Percentiles rank a stretch among this genome's conserved stretches.
phyloP scores from a whole-genome alignment of 2,329 filamentous ascomycete genomes.

The Xylaria sp. region DNA sequence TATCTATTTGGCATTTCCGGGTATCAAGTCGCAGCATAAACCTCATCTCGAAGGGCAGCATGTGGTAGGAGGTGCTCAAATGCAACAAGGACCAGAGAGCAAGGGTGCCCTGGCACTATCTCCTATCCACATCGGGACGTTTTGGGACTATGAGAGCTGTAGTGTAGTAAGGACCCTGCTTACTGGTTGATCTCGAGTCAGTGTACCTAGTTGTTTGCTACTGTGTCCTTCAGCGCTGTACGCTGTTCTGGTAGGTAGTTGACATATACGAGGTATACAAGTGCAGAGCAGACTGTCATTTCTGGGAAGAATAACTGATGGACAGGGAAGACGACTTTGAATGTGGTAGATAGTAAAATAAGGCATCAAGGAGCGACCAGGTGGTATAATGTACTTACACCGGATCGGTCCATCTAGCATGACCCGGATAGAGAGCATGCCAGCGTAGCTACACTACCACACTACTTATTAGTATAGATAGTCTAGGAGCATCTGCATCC shows the following conservation, averaged over 20 bases:
- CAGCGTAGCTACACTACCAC: not conserved
- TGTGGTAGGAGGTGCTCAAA: conserved; percentile 31
- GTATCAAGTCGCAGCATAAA: conserved; percentile 27
- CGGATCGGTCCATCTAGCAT: conserved; percentile 18
- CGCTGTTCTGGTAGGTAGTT: not conserved
- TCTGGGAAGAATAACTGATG: not conserved
- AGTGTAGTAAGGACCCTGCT: conserved; percentile 36
- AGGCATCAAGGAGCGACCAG: too few relatives aligned
- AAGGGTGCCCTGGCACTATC: conserved; percentile 32
- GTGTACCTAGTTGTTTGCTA: conserved; percentile 14
- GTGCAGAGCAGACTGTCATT: not conserved
- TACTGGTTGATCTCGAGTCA: conserved; percentile 28
- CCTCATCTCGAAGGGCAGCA: conserved; percentile 29
- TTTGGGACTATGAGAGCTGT: conserved; percentile 18
- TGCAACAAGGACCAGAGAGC: conserved; percentile 34
- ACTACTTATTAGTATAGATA: not conserved
- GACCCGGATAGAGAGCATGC: conserved; percentile 1
- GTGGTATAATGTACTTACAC: not conserved
- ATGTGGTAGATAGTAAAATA: too few relatives aligned
- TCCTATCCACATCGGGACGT: conserved; percentile 33
- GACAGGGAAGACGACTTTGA: too few relatives aligned
- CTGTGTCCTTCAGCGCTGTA: conserved; percentile 6
- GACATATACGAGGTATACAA: too few relatives aligned
- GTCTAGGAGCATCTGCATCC: conserved; percentile 20
- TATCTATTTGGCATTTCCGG: conserved; percentile 11